phyloP scores from a whole-genome alignment of 345 rosid genomes.

The Ceriops zippeliana region DNA sequence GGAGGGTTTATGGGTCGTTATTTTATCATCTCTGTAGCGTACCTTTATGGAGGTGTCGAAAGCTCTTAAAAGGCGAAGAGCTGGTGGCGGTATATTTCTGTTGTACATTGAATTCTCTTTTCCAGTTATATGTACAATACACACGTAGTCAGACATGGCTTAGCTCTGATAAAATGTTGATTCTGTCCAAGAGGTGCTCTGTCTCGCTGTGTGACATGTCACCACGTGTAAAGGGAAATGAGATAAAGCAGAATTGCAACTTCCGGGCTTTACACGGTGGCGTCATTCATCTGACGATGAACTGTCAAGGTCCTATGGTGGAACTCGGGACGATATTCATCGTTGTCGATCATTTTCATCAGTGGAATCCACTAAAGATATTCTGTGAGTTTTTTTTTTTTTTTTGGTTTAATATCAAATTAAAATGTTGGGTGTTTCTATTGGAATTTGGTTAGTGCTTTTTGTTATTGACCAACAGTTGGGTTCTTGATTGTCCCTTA shows the following conservation, averaged over 20 bases:
- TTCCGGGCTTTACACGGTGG: conserved; percentile 11
- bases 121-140: conserved; percentile 4
- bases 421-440: no score
- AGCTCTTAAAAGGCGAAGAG: no score
- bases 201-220: neutral
- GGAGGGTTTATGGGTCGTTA: conserved; percentile 4
- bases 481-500: no score
- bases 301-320: conserved; percentile 21
- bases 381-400: neutral
- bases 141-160: neutral
- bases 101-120: conserved; percentile 5
- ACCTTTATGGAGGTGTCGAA: no score
- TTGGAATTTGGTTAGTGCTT: no score
- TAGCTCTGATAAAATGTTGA: neutral
- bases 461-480: no score
- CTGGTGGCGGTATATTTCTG: conserved; percentile 6
- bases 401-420: neutral
- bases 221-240: conserved; percentile 5
- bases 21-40: neutral
- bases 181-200: conserved; percentile 11
- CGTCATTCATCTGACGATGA: conserved; percentile 14
- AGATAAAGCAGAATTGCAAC: neutral
- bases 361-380: neutral
- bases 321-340: conserved; percentile 7
- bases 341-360: neutral